Evolutionary conservation across 2,329 filamentous ascomycete genomes (phyloP).

Genomic region (Scedosporium apiospermum): DNA sequence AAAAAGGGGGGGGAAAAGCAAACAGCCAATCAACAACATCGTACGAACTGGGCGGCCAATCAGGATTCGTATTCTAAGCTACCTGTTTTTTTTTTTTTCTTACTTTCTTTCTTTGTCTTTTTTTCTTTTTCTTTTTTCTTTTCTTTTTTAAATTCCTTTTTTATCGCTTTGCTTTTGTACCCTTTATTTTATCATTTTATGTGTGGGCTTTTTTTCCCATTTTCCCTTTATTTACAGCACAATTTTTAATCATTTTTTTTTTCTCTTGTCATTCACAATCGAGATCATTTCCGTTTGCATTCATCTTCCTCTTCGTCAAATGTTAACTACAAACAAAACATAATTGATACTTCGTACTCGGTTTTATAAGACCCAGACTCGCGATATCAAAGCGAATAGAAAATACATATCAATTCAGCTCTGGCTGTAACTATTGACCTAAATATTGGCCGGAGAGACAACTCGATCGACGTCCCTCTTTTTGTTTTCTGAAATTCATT

Average conservation of each 20-base stretch:
- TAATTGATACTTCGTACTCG: too few species aligned
- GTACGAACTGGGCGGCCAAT: slow-evolving; percentile 5
- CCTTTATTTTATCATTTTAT: not conserved
- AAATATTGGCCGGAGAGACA: too few species aligned
- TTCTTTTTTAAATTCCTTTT: not conserved
- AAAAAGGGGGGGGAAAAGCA: slow-evolving; percentile 6
- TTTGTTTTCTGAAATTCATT: too few species aligned
- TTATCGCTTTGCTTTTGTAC: not conserved
- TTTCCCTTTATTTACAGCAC: too few species aligned
- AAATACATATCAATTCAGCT: too few species aligned
- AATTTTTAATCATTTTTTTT: not conserved
- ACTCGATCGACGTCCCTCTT: too few species aligned
- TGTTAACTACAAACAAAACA: not conserved
- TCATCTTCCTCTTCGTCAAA: not conserved
- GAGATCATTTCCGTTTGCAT: not conserved
- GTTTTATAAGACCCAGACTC: too few species aligned
- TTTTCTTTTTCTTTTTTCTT: not conserved
- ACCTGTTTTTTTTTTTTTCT: slow-evolving; percentile 2
- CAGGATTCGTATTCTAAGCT: not conserved
- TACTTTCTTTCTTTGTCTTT: not conserved
- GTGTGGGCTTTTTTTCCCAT: not conserved
- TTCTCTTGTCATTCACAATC: not conserved
- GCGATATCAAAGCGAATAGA: too few species aligned
- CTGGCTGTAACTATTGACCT: too few species aligned
- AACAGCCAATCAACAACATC: not conserved